Conservation (phyloP, 2,329 filamentous ascomycete species). For the Claviceps pusilla region DNA sequence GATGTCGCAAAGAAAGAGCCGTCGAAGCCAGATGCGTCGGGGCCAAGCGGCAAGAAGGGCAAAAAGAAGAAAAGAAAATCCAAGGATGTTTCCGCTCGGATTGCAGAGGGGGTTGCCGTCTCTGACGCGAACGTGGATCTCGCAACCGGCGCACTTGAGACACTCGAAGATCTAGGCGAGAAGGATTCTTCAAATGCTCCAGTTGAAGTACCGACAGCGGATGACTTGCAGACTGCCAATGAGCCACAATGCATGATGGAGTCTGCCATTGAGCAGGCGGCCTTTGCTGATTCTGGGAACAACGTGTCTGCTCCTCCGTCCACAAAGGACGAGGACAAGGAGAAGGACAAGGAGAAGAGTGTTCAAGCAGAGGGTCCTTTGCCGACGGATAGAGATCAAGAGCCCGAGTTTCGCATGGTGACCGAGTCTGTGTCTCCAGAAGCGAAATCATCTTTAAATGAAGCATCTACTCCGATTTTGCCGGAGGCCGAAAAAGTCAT, state of each 20-base stretch:
- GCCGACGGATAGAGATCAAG: neutral
- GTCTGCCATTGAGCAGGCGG: neutral
- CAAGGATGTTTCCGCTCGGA: neutral
- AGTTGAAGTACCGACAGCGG: neutral
- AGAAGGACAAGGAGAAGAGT: slow-evolving; percentile 11
- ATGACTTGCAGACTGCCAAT: neutral
- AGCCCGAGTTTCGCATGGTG: no score
- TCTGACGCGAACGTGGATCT: neutral
- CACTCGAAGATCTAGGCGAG: neutral
- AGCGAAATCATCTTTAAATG: neutral
- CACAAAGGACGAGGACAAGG: slow-evolving; percentile 5
- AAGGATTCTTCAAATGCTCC: neutral
- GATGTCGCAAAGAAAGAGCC: neutral
- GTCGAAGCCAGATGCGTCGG: neutral
- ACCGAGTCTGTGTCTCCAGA: neutral
- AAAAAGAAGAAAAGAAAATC: slow-evolving; percentile 9
- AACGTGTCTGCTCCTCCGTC: neutral
- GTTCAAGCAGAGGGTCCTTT: slow-evolving; percentile 4
- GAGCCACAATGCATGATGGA: neutral
- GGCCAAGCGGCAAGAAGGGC: slow-evolving; percentile 6
- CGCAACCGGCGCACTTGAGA: neutral
- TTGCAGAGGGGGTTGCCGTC: neutral
- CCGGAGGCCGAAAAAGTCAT: neutral
- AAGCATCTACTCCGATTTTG: neutral
- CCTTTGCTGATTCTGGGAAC: slow-evolving; percentile 3